Evolutionary conservation across 2,329 filamentous ascomycete species (phyloP).

Genomic region (Aspergillus sp.): DNA sequence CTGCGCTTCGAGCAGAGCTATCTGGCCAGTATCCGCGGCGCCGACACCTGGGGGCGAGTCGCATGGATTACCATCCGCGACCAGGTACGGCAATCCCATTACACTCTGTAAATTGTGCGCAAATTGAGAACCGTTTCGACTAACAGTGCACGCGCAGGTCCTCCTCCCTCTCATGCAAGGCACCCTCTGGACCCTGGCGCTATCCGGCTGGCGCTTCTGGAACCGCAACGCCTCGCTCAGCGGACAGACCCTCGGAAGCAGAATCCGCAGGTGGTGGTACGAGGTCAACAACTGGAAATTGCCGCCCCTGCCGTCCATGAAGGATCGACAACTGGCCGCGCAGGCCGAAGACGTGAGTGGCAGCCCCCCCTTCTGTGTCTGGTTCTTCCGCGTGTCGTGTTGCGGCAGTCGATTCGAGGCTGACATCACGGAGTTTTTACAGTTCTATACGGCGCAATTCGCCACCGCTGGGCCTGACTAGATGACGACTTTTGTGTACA

Average conservation of each 20-base stretch:
- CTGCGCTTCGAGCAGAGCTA: slow-evolving; percentile 98
- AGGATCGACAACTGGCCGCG: slow-evolving; percentile 31
- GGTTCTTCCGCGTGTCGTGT: neutral
- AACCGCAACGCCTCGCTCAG: slow-evolving; percentile 75
- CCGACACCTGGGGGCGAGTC: slow-evolving; percentile 76
- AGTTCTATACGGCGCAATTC: slow-evolving; percentile 37
- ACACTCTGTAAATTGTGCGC: neutral
- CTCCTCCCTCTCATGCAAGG: slow-evolving; percentile 86
- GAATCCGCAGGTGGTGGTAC: slow-evolving; percentile 89
- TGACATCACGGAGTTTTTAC: slow-evolving; percentile 34
- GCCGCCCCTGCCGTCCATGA: slow-evolving; percentile 43
- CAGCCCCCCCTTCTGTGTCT: neutral
- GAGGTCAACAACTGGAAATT: slow-evolving; percentile 86
- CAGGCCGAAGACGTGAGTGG: slow-evolving; percentile 44
- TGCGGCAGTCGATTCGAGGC: slow-evolving; percentile 7
- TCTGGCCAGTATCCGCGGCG: slow-evolving; percentile 77
- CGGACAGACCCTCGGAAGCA: slow-evolving; percentile 73
- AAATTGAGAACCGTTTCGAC: neutral
- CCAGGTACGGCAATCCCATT: slow-evolving; percentile 58
- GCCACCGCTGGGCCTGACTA: slow-evolving; percentile 23
- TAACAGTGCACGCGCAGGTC: slow-evolving; percentile 53
- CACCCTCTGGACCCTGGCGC: slow-evolving; percentile 77
- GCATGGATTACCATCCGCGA: slow-evolving; percentile 82
- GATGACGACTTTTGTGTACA: neutral
- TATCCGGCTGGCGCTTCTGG: slow-evolving; percentile 87